phyloP scores from a whole-genome alignment of 352 stramenopile genomes.

The Peronospora destructor region DNA sequence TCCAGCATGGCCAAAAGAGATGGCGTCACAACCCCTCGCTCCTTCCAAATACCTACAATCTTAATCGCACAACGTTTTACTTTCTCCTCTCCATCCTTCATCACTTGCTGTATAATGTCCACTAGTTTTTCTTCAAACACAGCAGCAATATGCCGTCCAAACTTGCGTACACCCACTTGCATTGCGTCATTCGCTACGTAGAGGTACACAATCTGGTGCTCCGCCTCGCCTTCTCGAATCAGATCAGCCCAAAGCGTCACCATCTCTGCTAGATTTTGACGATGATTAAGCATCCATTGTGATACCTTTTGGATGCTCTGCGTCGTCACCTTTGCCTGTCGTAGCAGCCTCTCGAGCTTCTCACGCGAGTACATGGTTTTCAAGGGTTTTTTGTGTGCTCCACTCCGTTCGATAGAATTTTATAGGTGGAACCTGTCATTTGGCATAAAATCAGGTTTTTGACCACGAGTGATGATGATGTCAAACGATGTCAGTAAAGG shows the following conservation, averaged over 20 bases:
- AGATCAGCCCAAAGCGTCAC: constrained; percentile 51
- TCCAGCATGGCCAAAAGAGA: constrained; percentile 54
- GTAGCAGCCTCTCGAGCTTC: constrained; percentile 62
- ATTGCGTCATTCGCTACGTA: constrained; percentile 85
- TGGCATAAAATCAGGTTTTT: background rate
- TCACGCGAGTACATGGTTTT: constrained; percentile 38
- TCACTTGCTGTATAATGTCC: constrained; percentile 53
- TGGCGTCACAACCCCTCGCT: constrained; percentile 54
- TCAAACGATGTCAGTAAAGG: too few species aligned
- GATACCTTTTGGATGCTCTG: constrained; percentile 80
- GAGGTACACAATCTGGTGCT: constrained; percentile 75
- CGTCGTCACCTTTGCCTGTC: constrained; percentile 65
- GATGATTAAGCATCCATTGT: constrained; percentile 68
- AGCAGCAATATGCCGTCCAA: constrained; percentile 57
- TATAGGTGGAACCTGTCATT: background rate
- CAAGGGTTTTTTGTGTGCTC: background rate
- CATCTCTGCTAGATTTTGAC: constrained; percentile 52
- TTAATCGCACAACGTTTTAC: constrained; percentile 83
- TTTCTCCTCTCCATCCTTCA: constrained; percentile 63
- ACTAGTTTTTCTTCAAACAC: constrained; percentile 56
- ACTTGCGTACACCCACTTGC: constrained; percentile 78
- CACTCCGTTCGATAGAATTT: background rate
- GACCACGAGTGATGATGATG: too few species aligned
- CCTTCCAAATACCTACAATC: constrained; percentile 82
- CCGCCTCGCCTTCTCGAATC: constrained; percentile 39